Percentiles rank a stretch among this genome's conserved stretches.
Conservation (phyloP, 768 basidiomycete species). For the Phlegmacium glaucopus region DNA sequence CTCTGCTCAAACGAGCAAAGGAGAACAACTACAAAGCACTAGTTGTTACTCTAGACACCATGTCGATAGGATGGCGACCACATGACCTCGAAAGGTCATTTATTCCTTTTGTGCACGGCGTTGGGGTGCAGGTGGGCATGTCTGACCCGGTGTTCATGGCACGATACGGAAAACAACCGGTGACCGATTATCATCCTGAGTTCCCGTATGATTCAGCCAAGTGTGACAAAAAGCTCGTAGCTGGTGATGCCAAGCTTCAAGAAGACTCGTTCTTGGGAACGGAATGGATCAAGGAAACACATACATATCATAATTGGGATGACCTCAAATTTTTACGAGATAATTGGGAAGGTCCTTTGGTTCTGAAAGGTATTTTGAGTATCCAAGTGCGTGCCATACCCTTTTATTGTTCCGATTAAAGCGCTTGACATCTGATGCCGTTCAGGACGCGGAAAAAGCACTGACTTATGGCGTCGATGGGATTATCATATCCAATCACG, state of each 20-base stretch:
- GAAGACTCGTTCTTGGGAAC: conserved; percentile 45
- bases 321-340: conserved; percentile 64
- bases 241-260: conserved; percentile 45
- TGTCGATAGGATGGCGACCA: conserved; percentile 71
- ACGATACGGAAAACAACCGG: conserved; percentile 43
- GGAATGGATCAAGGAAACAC: conserved; percentile 62
- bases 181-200: conserved; percentile 33
- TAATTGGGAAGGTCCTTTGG: conserved; percentile 74
- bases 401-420: neutral
- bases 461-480: conserved; percentile 64
- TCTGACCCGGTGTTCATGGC: conserved; percentile 82
- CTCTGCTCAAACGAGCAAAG: conserved; percentile 65
- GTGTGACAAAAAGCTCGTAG: conserved; percentile 35
- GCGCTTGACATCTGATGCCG: neutral
- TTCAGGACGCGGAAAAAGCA: conserved; percentile 65
- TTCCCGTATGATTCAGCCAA: conserved; percentile 61
- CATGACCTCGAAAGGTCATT: conserved; percentile 65
- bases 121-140: conserved; percentile 62
- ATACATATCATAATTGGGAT: conserved; percentile 68
- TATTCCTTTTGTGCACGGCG: conserved; percentile 63
- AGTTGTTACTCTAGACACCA: conserved; percentile 78
- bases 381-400: conserved; percentile 41
- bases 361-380: conserved; percentile 76
- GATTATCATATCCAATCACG: conserved; percentile 80
- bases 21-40: conserved; percentile 63